Evolutionary conservation across 306 rosid genomes (phyloP), one percentile per base, ranked within the genome.

Genomic region (Carpinus viminea): DNA sequence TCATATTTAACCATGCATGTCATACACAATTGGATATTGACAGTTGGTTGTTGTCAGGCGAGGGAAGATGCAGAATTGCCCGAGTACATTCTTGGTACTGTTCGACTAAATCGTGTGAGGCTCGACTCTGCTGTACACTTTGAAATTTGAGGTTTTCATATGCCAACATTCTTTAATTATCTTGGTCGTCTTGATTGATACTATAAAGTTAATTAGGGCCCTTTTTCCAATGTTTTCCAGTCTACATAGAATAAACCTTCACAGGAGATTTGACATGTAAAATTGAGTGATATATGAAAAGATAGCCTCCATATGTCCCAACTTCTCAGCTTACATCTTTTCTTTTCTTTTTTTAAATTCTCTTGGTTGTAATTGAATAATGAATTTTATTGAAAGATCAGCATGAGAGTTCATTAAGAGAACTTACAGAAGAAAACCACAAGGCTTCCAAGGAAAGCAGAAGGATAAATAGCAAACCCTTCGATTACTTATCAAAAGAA

Each of bases 21-120:
- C 60, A 71, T 64, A 64, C 70, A 64, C 71, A 16, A 57, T 10
- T 70, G 60, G 77, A 74, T 84, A 82, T 57, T 75, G 41, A 87
- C 47, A 16, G 70, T 38, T 80, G 69, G n/a, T 53, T 62, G 21
- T 68, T 62, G 81, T 78, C 86, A 94, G 98, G 98, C 91, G 56
- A 91, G 87, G 83, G 96, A 89, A 83, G 96, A 86, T 80, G 82
- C 43, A 43, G 97, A 91, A 80, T 77, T 94, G 70, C 98, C 98
- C 0, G 98, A 94, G 83, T 92, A 86, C 84, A 70, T 94, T 87
- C 98, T 94, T 21, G 98, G 97, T 69, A 92, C 97, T 3, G 96
- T 92, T 62, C 88, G 97, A 74, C 86, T 92, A 77, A 92, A 91
- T 75, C 92, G 92, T 20, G 0, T 94, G 69, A 89, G 31, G 87